Percentiles rank a stretch among this genome's conserved stretches.
Conservation (phyloP, 116 monocot genomes). For the Zostera marina region DNA sequence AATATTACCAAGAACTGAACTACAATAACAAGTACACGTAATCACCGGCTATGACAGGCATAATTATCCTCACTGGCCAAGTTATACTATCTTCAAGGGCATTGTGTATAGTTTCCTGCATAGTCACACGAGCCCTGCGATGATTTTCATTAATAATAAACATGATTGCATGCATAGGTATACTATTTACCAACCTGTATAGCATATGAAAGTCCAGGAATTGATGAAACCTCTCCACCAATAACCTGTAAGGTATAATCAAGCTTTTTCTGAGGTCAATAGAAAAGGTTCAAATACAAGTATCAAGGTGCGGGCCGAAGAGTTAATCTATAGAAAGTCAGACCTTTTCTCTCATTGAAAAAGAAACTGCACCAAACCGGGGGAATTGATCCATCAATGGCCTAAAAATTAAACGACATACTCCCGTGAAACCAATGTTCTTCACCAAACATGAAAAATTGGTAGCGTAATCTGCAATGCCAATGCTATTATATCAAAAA, state of each 20-base stretch:
- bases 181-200: slow-evolving; percentile 30
- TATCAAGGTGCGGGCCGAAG: background rate
- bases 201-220: slow-evolving; percentile 64
- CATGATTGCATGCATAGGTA: background rate
- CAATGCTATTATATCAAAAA: background rate
- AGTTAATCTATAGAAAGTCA: slow-evolving; percentile 1
- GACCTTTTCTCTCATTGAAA: slow-evolving; percentile 97
- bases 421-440: slow-evolving; percentile 89
- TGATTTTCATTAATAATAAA: background rate
- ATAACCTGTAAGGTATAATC: slow-evolving; percentile 49
- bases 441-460: slow-evolving; percentile 53
- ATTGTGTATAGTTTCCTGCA: slow-evolving; percentile 76
- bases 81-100: slow-evolving; percentile 84
- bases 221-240: slow-evolving; percentile 51
- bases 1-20: background rate
- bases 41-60: slow-evolving; percentile 91
- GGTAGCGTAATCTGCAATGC: background rate
- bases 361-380: slow-evolving; percentile 92
- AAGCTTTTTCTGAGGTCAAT: slow-evolving; percentile 32
- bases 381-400: slow-evolving; percentile 77
- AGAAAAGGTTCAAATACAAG: background rate
- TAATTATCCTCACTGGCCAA: slow-evolving; percentile 86
- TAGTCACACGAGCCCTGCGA: background rate
- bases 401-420: slow-evolving; percentile 81
- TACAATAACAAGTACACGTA: slow-evolving; percentile 43